Evolutionary conservation across 805 yeast species (phyloP).

Genomic region (Candida montana): DNA sequence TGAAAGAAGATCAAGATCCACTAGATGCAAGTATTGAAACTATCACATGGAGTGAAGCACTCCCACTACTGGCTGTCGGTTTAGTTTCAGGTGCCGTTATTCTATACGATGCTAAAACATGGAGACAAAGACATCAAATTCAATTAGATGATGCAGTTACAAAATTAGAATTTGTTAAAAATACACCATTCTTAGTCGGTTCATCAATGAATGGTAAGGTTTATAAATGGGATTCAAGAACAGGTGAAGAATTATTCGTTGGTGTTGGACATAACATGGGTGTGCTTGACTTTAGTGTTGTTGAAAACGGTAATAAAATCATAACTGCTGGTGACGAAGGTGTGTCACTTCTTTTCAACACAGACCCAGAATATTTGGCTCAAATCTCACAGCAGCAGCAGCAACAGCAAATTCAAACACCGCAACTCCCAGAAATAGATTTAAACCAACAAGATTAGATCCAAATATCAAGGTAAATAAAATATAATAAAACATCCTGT

Average conservation of each 20-base stretch:
- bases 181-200: conserved; percentile 57
- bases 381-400: conserved; percentile 2
- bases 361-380: conserved; percentile 5
- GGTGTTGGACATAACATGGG: conserved; percentile 96
- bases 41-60: conserved; percentile 66
- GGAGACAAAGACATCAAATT: conserved; percentile 77
- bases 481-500: too few species aligned
- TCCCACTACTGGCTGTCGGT: conserved; percentile 76
- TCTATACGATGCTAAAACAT: conserved; percentile 75
- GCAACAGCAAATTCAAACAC: neutral
- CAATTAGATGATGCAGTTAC: conserved; percentile 81
- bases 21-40: conserved; percentile 72
- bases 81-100: conserved; percentile 83
- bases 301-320: conserved; percentile 60
- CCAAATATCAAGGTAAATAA: neutral
- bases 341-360: conserved; percentile 58
- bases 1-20: conserved; percentile 50
- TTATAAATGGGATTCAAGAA: conserved; percentile 84
- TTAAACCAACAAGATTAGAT: conserved; percentile 3
- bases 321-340: conserved; percentile 98
- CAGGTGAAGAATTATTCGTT: conserved; percentile 69
- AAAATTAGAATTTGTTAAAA: conserved; percentile 57
- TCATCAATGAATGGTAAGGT: conserved; percentile 82
- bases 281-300: conserved; percentile 74
- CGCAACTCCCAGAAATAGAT: conserved; percentile 1